These are phyloP conservation scores for Kappamyces sp. DNA, from an alignment of 192 early-diverging fungal species.

Conservation along the genomic window DNA sequence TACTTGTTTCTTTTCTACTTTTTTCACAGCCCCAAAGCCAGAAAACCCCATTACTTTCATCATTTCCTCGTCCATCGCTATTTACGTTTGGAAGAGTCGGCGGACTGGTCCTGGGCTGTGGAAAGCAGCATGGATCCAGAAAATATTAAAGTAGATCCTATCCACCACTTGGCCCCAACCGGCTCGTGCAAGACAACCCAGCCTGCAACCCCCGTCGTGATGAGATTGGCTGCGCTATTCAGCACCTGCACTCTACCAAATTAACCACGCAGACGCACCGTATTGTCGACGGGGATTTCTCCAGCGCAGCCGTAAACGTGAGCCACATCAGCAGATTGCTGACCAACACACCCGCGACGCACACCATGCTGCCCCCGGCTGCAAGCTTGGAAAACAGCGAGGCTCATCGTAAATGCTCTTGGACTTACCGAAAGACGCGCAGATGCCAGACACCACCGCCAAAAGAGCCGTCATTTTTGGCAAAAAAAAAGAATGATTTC, in stretches of 20 bases:
- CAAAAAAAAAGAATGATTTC: conserved; percentile 68
- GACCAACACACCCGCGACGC: background rate
- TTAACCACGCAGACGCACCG: no score
- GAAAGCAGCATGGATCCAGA: conserved; percentile 2
- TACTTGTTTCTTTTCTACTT: conserved; percentile 9
- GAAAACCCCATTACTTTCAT: conserved; percentile 31
- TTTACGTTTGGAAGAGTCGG: no score
- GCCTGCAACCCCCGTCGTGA: background rate
- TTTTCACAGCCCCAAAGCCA: conserved; percentile 22
- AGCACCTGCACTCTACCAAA: background rate
- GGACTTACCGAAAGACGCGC: background rate
- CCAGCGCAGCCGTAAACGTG: conserved; percentile 1
- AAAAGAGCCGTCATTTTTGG: background rate
- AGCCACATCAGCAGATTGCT: conserved; percentile 9
- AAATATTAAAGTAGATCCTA: conserved; percentile 8
- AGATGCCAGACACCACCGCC: conserved; percentile 7
- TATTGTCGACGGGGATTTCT: background rate
- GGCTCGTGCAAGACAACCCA: background rate
- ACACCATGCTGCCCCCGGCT: no score
- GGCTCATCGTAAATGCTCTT: background rate
- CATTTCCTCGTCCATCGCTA: conserved; percentile 23
- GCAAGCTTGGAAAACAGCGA: background rate
- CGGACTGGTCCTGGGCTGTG: no score
- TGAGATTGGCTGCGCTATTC: conserved; percentile 3
- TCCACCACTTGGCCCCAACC: conserved; percentile 13